Percentiles rank a stretch among this genome's conserved stretches.
These are phyloP conservation scores for Melaleuca quinquenervia DNA, from an alignment of 345 rosid genomes.

Conservation along the genomic window DNA sequence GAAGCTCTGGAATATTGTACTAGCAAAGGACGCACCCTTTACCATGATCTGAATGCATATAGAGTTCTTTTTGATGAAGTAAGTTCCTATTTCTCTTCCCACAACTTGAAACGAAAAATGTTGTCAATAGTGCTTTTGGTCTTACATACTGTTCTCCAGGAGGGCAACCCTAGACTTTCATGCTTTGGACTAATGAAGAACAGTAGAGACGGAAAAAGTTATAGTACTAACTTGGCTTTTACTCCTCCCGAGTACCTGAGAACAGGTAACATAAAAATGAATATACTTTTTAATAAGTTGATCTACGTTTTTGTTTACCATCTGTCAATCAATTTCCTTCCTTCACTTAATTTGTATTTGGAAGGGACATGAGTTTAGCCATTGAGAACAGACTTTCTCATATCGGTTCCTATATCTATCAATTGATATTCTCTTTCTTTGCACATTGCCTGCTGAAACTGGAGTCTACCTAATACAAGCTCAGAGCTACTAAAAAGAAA, in stretches of 20 bases:
- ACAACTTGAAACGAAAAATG: not conserved
- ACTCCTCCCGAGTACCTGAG: slow-evolving; percentile 88
- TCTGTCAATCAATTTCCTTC: not conserved
- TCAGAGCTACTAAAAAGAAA: not conserved
- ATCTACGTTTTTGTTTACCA: not conserved
- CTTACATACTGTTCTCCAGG: slow-evolving; percentile 22
- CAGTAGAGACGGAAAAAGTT: slow-evolving; percentile 88
- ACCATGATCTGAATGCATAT: slow-evolving; percentile 95
- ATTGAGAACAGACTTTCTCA: not conserved
- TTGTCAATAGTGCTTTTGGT: not conserved
- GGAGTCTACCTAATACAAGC: not conserved
- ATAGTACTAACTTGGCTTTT: slow-evolving; percentile 83
- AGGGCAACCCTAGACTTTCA: slow-evolving; percentile 84
- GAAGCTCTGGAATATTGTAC: slow-evolving; percentile 94
- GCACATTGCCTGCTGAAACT: not conserved
- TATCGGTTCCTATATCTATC: not conserved
- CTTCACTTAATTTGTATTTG: not conserved
- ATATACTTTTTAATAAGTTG: not conserved
- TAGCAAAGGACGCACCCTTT: slow-evolving; percentile 67
- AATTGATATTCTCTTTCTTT: not conserved
- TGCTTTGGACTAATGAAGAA: slow-evolving; percentile 98
- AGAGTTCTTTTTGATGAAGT: slow-evolving; percentile 90
- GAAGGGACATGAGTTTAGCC: not conserved
- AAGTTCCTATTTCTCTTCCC: slow-evolving; percentile 5
- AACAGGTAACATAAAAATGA: slow-evolving; percentile 31